phyloP scores from a whole-genome alignment of 1,284 basidiomycete genomes.

The Cutaneotrichosporon cutaneum region DNA sequence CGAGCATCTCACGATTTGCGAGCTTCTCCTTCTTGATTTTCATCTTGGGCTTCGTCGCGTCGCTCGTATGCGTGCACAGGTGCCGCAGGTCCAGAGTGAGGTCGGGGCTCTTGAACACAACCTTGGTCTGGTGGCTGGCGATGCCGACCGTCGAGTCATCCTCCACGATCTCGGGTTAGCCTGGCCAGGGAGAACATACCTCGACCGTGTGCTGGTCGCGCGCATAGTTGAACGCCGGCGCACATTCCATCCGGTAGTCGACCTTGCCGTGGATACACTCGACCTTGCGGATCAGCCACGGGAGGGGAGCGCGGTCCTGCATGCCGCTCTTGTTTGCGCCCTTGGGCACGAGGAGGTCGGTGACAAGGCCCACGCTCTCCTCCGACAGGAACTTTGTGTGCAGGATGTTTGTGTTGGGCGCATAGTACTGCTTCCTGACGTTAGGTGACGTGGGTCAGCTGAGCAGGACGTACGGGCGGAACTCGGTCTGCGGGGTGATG shows the following conservation, averaged over 20 bases:
- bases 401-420: slow-evolving; percentile 81
- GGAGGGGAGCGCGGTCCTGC: slow-evolving; percentile 55
- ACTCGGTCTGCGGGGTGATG: slow-evolving; percentile 61
- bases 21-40: slow-evolving; percentile 56
- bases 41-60: slow-evolving; percentile 58
- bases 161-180: slow-evolving; percentile 42
- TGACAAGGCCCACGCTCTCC: slow-evolving; percentile 72
- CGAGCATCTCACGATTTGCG: slow-evolving; percentile 39
- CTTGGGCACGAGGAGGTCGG: slow-evolving; percentile 56
- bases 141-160: slow-evolving; percentile 56
- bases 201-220: slow-evolving; percentile 67
- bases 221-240: slow-evolving; percentile 91
- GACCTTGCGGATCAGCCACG: slow-evolving; percentile 83
- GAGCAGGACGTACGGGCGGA: slow-evolving; percentile 32
- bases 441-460: slow-evolving; percentile 60
- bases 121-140: slow-evolving; percentile 60
- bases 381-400: slow-evolving; percentile 86
- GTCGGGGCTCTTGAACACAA: slow-evolving; percentile 63
- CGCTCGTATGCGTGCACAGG: slow-evolving; percentile 52
- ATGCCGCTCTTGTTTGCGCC: slow-evolving; percentile 40
- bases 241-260: slow-evolving; percentile 76
- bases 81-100: slow-evolving; percentile 74
- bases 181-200: slow-evolving; percentile 30
- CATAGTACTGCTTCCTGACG: slow-evolving; percentile 79
- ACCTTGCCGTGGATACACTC: slow-evolving; percentile 78